These are phyloP conservation scores for Cylindrotheca closterium DNA, from an alignment of 108 stramenopile species.

Conservation along the genomic window DNA sequence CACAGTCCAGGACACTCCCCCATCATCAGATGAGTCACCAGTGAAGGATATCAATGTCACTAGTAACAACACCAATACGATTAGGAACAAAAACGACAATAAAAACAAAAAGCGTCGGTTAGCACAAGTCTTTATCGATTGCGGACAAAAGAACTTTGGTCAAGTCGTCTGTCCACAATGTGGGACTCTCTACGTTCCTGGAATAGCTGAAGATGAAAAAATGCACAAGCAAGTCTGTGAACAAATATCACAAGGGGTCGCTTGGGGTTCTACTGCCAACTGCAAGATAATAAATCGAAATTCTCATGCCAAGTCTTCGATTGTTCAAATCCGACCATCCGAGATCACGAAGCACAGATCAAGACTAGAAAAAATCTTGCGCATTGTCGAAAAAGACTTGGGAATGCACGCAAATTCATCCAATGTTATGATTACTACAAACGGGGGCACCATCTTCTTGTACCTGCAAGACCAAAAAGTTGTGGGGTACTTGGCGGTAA, in stretches of 20 bases:
- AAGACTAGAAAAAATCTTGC: not conserved
- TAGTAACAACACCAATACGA: too few species aligned
- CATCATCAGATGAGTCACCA: not conserved
- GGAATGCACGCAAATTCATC: conserved; percentile 3
- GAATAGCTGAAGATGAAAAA: conserved; percentile 57
- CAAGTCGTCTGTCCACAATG: conserved; percentile 64
- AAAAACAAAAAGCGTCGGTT: not conserved
- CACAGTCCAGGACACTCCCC: not conserved
- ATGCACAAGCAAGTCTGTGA: conserved; percentile 59
- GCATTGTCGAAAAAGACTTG: conserved; percentile 19
- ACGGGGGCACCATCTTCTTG: conserved; percentile 39
- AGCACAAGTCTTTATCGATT: conserved; percentile 76
- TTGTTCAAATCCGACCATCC: not conserved
- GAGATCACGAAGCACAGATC: not conserved
- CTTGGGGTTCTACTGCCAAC: conserved; percentile 21
- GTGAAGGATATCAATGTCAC: not conserved
- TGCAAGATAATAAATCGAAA: not conserved
- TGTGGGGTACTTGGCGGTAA: conserved; percentile 53
- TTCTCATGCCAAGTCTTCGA: not conserved
- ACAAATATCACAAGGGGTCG: conserved; percentile 53
- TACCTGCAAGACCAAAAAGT: conserved; percentile 64
- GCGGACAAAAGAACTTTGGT: conserved; percentile 73
- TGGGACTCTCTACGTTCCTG: conserved; percentile 73
- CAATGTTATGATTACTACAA: not conserved
- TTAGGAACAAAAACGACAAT: not conserved